Base-by-base conservation (phyloP, 495 filamentous ascomycete species). In the Tuber borchii region DNA sequence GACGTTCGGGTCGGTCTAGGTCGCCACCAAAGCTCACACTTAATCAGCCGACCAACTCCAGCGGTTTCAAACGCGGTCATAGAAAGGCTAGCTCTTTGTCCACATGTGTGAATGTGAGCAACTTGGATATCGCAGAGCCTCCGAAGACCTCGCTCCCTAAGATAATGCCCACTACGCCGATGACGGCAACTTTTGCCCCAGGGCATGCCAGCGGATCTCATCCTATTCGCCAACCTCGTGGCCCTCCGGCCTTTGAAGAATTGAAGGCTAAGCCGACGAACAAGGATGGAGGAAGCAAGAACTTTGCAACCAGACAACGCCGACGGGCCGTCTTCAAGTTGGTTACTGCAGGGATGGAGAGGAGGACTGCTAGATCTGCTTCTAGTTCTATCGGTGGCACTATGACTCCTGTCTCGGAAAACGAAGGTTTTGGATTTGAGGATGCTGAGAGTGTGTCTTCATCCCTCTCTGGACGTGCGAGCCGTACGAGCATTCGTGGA, bases 261-360 rank as follows among this genome's bases (percentile, higher is more conserved):
- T 90, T 99, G 74, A 88, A 91, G 76, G 89, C 91, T 40, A 94
- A 93, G 84, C 95, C 95, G 9, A 99, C 95, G 7, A 90, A 93
- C 69, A 97, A 94, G 85, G 90, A 95, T 78, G 95, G 97, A 81
- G 95, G 96, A 48, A 97, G 95, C 89, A 97, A 97, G 88, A 99
- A 99, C 85, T 99, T 99, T 84, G 91, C 93, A 31, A 91, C 93
- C 45, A 95, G 95, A 77, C 94, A 95, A 81, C 94, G 95, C 71
- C 94, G 95, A 77, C 92, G 91, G 80, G 96, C 96, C 22, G 90
- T 99, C 69, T 91, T 92, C 86, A 97, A 93, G 81, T 87, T 99
- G 70, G 92, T 97, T 71, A 92, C 93, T 78, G 94, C 94, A 74
- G 93, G 95, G 26, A 88, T 93, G 76, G 93, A 95, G 83, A 92